phyloP scores from a whole-genome alignment of 768 basidiomycete genomes.

The Rubroboletus satanas region DNA sequence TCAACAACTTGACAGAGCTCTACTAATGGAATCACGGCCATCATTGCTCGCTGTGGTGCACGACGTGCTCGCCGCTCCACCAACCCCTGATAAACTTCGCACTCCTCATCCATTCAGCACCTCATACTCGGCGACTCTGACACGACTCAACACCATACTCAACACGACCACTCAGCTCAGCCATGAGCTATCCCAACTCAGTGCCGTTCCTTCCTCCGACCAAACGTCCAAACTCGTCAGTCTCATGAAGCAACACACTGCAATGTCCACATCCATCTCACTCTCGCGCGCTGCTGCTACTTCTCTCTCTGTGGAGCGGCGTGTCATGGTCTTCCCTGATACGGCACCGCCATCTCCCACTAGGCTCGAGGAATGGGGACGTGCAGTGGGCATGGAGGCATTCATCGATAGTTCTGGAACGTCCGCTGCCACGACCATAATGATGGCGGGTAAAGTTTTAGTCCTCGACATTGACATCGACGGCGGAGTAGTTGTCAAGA shows the following conservation, averaged over 20 bases:
- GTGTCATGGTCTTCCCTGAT: slow-evolving; percentile 27
- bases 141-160: slow-evolving; percentile 48
- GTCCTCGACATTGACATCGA: slow-evolving; percentile 72
- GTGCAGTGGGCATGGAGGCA: slow-evolving; percentile 65
- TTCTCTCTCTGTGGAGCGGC: slow-evolving; percentile 20
- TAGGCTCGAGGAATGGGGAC: slow-evolving; percentile 59
- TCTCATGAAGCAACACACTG: slow-evolving; percentile 60
- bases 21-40: slow-evolving; percentile 11
- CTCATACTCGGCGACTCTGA: slow-evolving; percentile 14
- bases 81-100: slow-evolving; percentile 11
- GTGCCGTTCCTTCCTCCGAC: slow-evolving; percentile 43
- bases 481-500: slow-evolving; percentile 53
- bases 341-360: slow-evolving; percentile 25
- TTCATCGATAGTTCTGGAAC: slow-evolving; percentile 58
- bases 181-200: slow-evolving; percentile 47
- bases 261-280: slow-evolving; percentile 31
- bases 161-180: slow-evolving; percentile 50
- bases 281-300: slow-evolving; percentile 21
- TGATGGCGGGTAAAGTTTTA: slow-evolving; percentile 75
- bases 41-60: slow-evolving; percentile 27
- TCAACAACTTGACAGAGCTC: background rate
- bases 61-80: slow-evolving; percentile 23
- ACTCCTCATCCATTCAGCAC: slow-evolving; percentile 27
- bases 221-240: slow-evolving; percentile 67
- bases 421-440: slow-evolving; percentile 44